Base-by-base conservation (phyloP, 306 rosid species). In the Astragalus glycyphyllos region DNA sequence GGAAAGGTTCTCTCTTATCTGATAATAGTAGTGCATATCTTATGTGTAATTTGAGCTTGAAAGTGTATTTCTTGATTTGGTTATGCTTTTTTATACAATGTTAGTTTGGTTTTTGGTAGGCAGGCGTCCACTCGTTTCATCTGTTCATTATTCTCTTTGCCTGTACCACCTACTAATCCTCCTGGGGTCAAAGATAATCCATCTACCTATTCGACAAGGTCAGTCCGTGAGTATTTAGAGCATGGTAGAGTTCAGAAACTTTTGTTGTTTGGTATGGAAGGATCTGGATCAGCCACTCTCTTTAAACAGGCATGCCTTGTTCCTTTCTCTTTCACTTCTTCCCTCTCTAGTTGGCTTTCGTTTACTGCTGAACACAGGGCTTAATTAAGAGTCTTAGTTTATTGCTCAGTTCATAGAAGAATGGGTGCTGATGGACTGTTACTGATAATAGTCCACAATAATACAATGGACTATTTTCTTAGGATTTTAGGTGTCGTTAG, bases 1-100 rank as follows among this genome's bases (percentile, higher is more conserved):
- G 97, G 91, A 89, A 91, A 91, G 97, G 97, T 89, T 87, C 92
- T 88, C 73, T 91, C 96, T 81, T 80, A 74, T 77, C 95, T 45
- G 64, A 82, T 78, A 58, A 67, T 45, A 70, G 62, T 48, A 31
- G 20, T 53, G 53, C 42, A 49, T 70, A 48, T 73, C 58, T 66
- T 16, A 74, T 81, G 26, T 82, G 69, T 69, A 65, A 68, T 65
- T 72, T 58, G 65, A 7, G 75, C 57, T 73, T 82, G 69, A 69
- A 79, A 79, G 26, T 42, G 38, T 17, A 42, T 70, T 26, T 76
- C 73, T 79, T 85, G 87, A 74, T 84, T 78, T 75, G 82, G 81
- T 69, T 69, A 79, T 81, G 80, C 66, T 69, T 82, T 81, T 84
- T 75, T 75, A 78, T 79, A 74, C 81, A 61, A 65, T 85, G 78